Evolutionary conservation across 2,329 filamentous ascomycete species (phyloP).

Genomic region (Fusarium irregulare): DNA sequence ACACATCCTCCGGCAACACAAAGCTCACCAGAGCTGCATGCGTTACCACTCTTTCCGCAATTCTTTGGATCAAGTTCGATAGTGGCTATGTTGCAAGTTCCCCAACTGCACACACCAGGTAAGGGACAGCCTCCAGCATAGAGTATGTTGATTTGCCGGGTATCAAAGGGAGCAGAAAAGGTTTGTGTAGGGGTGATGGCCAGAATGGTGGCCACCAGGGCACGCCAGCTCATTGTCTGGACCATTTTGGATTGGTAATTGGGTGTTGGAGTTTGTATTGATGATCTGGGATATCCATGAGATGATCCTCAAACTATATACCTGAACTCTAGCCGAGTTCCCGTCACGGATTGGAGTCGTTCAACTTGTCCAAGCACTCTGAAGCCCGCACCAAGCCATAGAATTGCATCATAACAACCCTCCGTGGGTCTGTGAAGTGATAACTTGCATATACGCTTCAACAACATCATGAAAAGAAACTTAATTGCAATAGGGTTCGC

Average conservation of each 20-base stretch:
- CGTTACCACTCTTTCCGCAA: conserved; percentile 22
- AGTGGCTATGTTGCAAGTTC: conserved; percentile 32
- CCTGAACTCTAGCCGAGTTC: not conserved
- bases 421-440: not conserved
- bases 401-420: conserved; percentile 15
- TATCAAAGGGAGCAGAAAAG: not conserved
- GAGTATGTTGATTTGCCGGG: not conserved
- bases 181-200: not conserved
- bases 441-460: not conserved
- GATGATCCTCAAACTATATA: conserved; percentile 26
- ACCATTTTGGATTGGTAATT: conserved; percentile 14
- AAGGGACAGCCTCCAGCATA: conserved; percentile 34
- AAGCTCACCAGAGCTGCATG: conserved; percentile 33
- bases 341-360: no score
- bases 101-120: conserved; percentile 29
- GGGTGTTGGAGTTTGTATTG: conserved; percentile 19
- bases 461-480: not conserved
- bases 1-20: conserved; percentile 32
- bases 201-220: conserved; percentile 6
- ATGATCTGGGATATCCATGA: conserved; percentile 1
- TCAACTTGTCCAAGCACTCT: not conserved
- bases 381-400: not conserved
- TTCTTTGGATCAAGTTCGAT: conserved; percentile 28
- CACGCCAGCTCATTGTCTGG: conserved; percentile 22
- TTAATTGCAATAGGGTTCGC: not conserved